Evolutionary conservation across 768 basidiomycete genomes (phyloP), one percentile per base, ranked within the genome.

Genomic region (Termitomyces sp.): DNA sequence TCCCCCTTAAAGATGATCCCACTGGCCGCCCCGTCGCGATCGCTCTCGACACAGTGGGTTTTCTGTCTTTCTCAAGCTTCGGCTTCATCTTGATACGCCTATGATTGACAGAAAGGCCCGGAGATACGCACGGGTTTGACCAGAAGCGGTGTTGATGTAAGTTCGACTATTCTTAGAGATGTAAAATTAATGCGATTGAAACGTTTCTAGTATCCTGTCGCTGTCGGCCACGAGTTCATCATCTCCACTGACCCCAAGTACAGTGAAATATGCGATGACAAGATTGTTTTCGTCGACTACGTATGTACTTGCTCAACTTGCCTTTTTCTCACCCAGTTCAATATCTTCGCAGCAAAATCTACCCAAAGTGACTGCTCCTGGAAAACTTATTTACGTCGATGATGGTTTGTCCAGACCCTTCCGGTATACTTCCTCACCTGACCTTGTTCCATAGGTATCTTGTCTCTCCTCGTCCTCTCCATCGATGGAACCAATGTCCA

Each of bases 101-200:
- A 22, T 46, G 55, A 39, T 65, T 45, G 32, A 56, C 64, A 95
- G 93, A 99, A 99, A 92, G 97, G 97, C 54, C 97, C 97, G 36
- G 97, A 98, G 77, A 99, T 99, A 76, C 89, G 97, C 59, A 98
- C 97, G 41, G 97, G 97, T 54, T 66, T 94, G 69, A 98, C 96
- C 77, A 86, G 77, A 72, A 84, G 93, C 66, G 82, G 83, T 70
- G 78, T 79, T 60, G 97, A 99, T 67, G 94, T 97, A 70, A 61
- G 91, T 78, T 58, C 51, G 47, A 39, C 60, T 50, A 41, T 44
- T 1, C 31, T 38, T 23, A 18, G 44, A 15, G 18, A 41, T 10
- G 40, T 5, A 10, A 23, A 45, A 9, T 36, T 2, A n/a, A 35
- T 9, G 31, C 27, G 45, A 7, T 41, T 20, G 10, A 43, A 12